Conservation (phyloP, 192 early-diverging fungal genomes). For the Coemansia sp. region DNA sequence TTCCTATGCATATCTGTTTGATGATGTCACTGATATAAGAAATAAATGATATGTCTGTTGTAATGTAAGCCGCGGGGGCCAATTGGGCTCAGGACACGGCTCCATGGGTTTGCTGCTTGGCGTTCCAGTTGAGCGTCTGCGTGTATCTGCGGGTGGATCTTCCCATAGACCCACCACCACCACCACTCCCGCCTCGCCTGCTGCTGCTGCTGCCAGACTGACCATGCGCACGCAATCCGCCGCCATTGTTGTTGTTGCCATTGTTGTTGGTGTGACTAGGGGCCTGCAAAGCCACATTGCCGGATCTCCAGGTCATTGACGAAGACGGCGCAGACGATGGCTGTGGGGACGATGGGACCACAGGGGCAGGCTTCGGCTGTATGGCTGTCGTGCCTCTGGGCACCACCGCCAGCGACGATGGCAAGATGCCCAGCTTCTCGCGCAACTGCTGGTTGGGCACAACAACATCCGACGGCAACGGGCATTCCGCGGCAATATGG, state of each 20-base stretch:
- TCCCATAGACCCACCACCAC: constrained; percentile 6
- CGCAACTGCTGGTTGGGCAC: constrained; percentile 35
- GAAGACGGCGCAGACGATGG: constrained; percentile 1
- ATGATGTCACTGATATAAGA: too few relatives aligned
- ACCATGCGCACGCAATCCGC: constrained; percentile 10
- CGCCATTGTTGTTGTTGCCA: neutral
- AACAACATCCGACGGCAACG: constrained; percentile 29
- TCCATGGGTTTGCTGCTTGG: constrained; percentile 6
- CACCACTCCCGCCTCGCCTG: neutral
- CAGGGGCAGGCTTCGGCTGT: constrained; percentile 16
- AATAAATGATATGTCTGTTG: too few relatives aligned
- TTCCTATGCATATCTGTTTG: too few relatives aligned
- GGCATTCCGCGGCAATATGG: constrained; percentile 44
- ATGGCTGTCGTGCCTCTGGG: constrained; percentile 1
- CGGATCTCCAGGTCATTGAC: constrained; percentile 18
- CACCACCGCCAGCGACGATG: neutral
- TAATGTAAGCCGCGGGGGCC: too few relatives aligned
- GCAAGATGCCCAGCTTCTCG: constrained; percentile 19
- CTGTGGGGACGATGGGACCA: constrained; percentile 8
- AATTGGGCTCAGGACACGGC: neutral
- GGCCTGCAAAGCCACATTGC: constrained; percentile 13
- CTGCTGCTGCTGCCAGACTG: neutral
- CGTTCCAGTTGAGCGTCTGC: constrained; percentile 28
- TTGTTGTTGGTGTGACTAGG: neutral
- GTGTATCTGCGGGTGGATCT: constrained; percentile 27